Base-by-base conservation (phyloP, 2,329 filamentous ascomycete species). In the Pseudogymnoascus sp. region DNA sequence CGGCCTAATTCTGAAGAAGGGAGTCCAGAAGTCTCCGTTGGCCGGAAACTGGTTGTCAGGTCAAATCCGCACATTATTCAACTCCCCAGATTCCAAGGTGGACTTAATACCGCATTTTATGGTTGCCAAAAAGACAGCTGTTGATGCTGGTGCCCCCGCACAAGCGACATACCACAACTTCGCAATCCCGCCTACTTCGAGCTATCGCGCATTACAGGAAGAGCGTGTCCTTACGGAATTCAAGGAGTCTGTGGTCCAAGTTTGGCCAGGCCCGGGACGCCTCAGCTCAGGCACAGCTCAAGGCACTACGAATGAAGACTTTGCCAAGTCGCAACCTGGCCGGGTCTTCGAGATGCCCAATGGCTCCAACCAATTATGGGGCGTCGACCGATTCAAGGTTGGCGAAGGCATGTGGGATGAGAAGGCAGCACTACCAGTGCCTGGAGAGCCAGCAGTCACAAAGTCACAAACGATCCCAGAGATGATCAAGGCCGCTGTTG, bases 311-410 rank as follows among this genome's bases (percentile, higher is more conserved):
- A 96, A 93, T 74, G 86, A 95, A 73, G 93, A 97, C 45, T 81
- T 86, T 60, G 87, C 88, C 65, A 88, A 85, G 74, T 82, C 79
- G 51, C 86, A 87, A 68, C 90, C 92, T 0, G 90, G 91, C 43
- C 88, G 92, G 62, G 90, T 95, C 10, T 99, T 97, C 72, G 95
- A 99, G 79, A 95, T 99, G 84, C 95, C 95, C 8, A 92, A 98
- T 74, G 95, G 95, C 61, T 93, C 89, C 79, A 99, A 98, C 79
- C 90, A 96, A 75, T 89, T 96, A 77, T 99, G 96, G 81, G 89
- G 90, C 67, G 84, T 88, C 64, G 93, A 97, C 75, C 88, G 95
- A 61, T 97, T 89, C 82, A 86, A 87, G 69, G 89, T 92, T 10
- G 88, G 89, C 1, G 95, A 99, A 78, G 90, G 90, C 45, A 84